Evolutionary conservation across 2,329 filamentous ascomycete genomes (phyloP).

Genomic region (Chaetomium olivaceum): DNA sequence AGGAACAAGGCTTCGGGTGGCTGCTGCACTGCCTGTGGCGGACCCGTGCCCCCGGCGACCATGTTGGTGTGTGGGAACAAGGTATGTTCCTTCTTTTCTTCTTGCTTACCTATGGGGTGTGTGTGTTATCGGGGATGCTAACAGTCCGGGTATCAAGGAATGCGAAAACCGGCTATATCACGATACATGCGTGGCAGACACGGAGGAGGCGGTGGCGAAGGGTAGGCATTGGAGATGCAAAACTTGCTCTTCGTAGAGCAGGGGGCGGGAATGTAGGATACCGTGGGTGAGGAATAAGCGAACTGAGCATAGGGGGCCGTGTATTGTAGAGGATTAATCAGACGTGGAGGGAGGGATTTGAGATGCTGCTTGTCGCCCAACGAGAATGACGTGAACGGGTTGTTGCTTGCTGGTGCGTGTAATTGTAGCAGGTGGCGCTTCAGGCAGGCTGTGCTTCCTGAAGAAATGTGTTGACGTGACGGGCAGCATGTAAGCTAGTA

Average conservation of each 20-base stretch:
- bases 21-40: slow-evolving; percentile 48
- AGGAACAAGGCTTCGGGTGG: slow-evolving; percentile 46
- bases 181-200: slow-evolving; percentile 46
- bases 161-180: slow-evolving; percentile 52
- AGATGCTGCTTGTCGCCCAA: neutral
- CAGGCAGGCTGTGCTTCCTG: too few relatives aligned
- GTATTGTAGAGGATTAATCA: neutral
- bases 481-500: neutral
- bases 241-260: slow-evolving; percentile 22
- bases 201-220: slow-evolving; percentile 40
- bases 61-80: slow-evolving; percentile 53
- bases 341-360: neutral
- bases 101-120: slow-evolving; percentile 3
- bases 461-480: neutral
- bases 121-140: neutral
- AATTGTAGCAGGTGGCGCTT: neutral
- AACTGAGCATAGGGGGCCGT: neutral
- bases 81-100: slow-evolving; percentile 40
- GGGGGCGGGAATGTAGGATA: neutral
- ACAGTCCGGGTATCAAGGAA: slow-evolving; percentile 36
- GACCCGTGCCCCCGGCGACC: slow-evolving; percentile 50
- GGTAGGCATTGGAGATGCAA: slow-evolving; percentile 34
- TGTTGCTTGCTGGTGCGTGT: neutral
- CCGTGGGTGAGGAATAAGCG: neutral
- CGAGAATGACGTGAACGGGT: neutral